Percentiles rank a stretch among this genome's conserved stretches.
Evolutionary conservation across 192 early-diverging fungal genomes (phyloP).

Genomic region (Coemansia sp.): DNA sequence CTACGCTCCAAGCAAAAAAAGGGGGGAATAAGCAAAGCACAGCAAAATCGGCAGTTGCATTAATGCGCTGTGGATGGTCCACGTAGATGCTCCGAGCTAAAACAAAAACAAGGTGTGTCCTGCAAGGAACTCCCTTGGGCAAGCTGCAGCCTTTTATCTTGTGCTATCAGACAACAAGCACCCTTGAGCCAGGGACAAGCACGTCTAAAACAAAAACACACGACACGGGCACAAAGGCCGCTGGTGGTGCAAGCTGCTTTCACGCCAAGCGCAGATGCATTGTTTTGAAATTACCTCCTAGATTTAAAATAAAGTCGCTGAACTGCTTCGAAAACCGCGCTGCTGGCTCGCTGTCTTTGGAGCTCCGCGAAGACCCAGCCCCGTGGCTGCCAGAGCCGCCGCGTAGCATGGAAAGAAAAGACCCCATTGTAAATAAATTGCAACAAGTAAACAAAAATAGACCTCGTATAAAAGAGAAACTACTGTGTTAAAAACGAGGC

Average conservation of each 20-base stretch:
- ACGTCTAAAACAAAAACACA: no score
- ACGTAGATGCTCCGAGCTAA: background rate
- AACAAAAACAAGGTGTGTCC: no score
- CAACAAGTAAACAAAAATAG: background rate
- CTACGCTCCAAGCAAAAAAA: slow-evolving; percentile 4
- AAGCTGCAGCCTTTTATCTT: no score
- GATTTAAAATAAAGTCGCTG: slow-evolving; percentile 50
- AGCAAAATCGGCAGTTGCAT: no score
- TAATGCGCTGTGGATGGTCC: no score
- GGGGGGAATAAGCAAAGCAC: background rate
- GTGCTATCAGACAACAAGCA: no score
- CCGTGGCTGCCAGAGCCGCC: slow-evolving; percentile 26
- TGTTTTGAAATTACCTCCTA: slow-evolving; percentile 31
- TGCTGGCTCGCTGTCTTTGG: slow-evolving; percentile 26
- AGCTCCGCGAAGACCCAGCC: slow-evolving; percentile 6
- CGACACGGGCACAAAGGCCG: no score
- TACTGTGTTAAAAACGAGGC: background rate
- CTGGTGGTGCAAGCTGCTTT: no score
- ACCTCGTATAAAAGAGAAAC: no score
- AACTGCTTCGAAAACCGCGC: slow-evolving; percentile 50
- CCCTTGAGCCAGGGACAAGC: no score
- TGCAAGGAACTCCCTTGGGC: no score
- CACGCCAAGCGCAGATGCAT: no score
- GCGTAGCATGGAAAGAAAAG: slow-evolving; percentile 46
- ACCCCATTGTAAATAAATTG: slow-evolving; percentile 26